Evolutionary conservation across 2,329 filamentous ascomycete genomes (phyloP), one percentile per base, ranked within the genome.

Genomic region (Spiromastix sp.): DNA sequence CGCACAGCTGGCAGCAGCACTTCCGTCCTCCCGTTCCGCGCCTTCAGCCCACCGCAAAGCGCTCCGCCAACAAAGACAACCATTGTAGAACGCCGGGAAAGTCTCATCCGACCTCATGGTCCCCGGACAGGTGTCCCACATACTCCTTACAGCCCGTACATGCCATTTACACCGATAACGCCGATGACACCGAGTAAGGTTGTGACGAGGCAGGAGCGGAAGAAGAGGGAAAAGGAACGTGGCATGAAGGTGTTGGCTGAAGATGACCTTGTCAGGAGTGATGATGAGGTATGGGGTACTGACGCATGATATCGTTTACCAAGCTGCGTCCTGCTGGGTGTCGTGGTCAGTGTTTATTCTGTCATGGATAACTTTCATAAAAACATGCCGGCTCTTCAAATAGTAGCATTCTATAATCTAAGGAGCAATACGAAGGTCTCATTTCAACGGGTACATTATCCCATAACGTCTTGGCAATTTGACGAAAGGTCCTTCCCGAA

Each of bases 91-190:
- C 56, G 63, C 9, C 62, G 63, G 5, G 44, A 51, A 15, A 51
- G 27, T 49, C 56, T 42, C 42, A 44, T 31, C 37, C 51, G 29
- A 44, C 46, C 44, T 5, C 28, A 49, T n/a, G 63, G 61, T 5
- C 64, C 63, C 1, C 54, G 61, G 27, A 68, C 66, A 0, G 65
- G 66, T 4, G 51, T 67, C 31, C 64, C 66, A 5, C 46, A 46
- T 4, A 67, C 64, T 0, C 66, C 66, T 2, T 68, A 69, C 37
- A 67, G 62, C 42, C 63, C 66, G 5, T 69, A 69, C 39, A 68
- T 67, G 61, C 66, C 66, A 1, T 65, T 62, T 32, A 69, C 65
- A 2, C 66, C 66, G 0, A 57, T 69, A 15, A 69, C 66, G 1
- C 66, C 66, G 1, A 51, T 69, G 27, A 68, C 66, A 2, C 65